Conservation (phyloP, 768 basidiomycete species). For the Russula vinacea region DNA sequence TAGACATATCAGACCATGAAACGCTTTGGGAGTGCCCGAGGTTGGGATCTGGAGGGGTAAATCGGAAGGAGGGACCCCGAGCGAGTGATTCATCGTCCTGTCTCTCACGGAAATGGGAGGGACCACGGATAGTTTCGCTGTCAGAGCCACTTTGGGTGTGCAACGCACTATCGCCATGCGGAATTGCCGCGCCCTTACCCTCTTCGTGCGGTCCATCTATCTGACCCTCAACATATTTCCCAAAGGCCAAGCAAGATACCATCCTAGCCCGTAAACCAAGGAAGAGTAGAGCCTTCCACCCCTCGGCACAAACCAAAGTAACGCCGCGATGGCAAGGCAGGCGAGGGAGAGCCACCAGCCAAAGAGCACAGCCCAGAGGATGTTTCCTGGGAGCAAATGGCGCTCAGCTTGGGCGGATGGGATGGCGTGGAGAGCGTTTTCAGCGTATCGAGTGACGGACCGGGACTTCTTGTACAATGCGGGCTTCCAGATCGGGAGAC, state of each 20-base stretch:
- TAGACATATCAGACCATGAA: constrained; percentile 45
- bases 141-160: constrained; percentile 35
- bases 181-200: constrained; percentile 41
- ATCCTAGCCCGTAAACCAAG: constrained; percentile 88
- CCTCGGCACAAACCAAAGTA: constrained; percentile 70
- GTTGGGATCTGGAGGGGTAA: constrained; percentile 36
- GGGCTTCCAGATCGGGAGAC: constrained; percentile 99
- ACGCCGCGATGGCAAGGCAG: constrained; percentile 62
- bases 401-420: constrained; percentile 93
- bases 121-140: constrained; percentile 39
- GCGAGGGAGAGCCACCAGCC: constrained; percentile 88
- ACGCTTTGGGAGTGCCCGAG: constrained; percentile 45
- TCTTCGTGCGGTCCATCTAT: constrained; percentile 36
- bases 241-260: constrained; percentile 99
- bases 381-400: constrained; percentile 89
- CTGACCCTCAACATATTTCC: constrained; percentile 94
- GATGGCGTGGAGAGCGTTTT: constrained; percentile 86
- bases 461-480: constrained; percentile 97
- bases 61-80: constrained; percentile 3
- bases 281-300: constrained; percentile 82
- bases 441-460: constrained; percentile 93
- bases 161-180: constrained; percentile 36
- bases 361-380: constrained; percentile 86
- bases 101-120: constrained; percentile 23
- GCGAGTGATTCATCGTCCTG: constrained; percentile 9